Percentiles rank a stretch among this genome's conserved stretches.
phyloP scores from a whole-genome alignment of 169 alveolate species.

The Eimeria sp. region DNA sequence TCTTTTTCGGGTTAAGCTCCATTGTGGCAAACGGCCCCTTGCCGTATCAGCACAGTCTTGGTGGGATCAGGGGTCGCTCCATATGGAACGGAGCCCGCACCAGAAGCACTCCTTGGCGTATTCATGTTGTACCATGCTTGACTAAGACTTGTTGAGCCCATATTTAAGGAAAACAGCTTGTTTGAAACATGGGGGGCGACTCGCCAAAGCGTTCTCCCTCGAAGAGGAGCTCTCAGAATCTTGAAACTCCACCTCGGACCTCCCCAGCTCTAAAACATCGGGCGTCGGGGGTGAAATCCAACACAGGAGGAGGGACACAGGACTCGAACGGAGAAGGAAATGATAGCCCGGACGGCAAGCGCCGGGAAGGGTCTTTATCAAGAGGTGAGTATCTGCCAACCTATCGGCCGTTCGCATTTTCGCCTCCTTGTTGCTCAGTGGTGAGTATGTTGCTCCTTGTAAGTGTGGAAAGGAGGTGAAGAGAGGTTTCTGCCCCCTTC shows the following conservation, averaged over 20 bases:
- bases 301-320: neutral
- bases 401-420: neutral
- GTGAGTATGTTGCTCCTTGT: too few relatives aligned
- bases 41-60: neutral
- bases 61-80: neutral
- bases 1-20: neutral
- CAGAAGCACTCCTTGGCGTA: neutral
- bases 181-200: neutral
- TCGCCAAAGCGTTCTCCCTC: neutral
- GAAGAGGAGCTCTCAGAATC: neutral
- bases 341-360: neutral
- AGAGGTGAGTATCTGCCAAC: slow-evolving; percentile 6
- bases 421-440: neutral
- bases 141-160: neutral
- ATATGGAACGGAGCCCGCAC: neutral
- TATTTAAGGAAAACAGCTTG: neutral
- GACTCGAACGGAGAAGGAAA: slow-evolving; percentile 1
- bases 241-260: neutral
- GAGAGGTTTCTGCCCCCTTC: neutral
- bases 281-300: neutral
- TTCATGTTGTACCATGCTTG: neutral
- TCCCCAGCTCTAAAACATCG: neutral
- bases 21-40: neutral
- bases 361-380: neutral
- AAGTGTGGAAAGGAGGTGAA: neutral